These are phyloP conservation scores for Tulasnella sp. DNA, from an alignment of 768 basidiomycete species.

Conservation along the genomic window DNA sequence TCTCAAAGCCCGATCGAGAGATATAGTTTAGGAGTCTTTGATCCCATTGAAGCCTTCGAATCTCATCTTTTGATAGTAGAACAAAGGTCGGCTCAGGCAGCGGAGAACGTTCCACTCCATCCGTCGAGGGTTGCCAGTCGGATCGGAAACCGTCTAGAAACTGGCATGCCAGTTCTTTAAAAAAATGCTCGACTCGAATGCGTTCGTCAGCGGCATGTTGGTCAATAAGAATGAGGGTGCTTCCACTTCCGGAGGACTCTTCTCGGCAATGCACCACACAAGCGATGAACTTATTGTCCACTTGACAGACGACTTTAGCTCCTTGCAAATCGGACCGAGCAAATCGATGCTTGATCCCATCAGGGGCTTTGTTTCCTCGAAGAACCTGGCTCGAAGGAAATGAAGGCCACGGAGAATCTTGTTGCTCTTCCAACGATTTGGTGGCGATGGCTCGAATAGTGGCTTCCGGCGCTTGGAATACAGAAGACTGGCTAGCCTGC, in stretches of 20 bases:
- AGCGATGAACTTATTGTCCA: conserved; percentile 90
- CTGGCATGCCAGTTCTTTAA: conserved; percentile 50
- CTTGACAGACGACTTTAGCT: conserved; percentile 74
- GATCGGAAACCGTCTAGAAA: conserved; percentile 8
- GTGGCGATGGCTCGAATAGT: conserved; percentile 49
- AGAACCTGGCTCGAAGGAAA: conserved; percentile 20
- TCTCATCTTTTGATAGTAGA: conserved; percentile 22
- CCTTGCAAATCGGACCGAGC: conserved; percentile 57
- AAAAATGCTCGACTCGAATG: conserved; percentile 82
- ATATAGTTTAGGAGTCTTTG: neutral
- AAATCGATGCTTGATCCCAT: conserved; percentile 43
- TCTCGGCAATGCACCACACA: conserved; percentile 53
- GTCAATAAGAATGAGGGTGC: conserved; percentile 76
- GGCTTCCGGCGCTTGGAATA: conserved; percentile 44
- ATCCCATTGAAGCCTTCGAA: neutral
- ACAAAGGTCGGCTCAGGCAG: conserved; percentile 15
- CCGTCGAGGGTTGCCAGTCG: neutral
- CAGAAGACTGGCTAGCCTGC: conserved; percentile 15
- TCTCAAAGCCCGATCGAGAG: conserved; percentile 32
- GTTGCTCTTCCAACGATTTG: conserved; percentile 6
- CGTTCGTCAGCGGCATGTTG: conserved; percentile 99
- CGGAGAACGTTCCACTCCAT: neutral
- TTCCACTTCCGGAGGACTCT: neutral
- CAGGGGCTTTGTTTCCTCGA: conserved; percentile 14
- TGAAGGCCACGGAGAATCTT: conserved; percentile 22